Evolutionary conservation across 2,329 filamentous ascomycete species (phyloP), one percentile per base, ranked within the genome.

Genomic region (Cadophora sp.): DNA sequence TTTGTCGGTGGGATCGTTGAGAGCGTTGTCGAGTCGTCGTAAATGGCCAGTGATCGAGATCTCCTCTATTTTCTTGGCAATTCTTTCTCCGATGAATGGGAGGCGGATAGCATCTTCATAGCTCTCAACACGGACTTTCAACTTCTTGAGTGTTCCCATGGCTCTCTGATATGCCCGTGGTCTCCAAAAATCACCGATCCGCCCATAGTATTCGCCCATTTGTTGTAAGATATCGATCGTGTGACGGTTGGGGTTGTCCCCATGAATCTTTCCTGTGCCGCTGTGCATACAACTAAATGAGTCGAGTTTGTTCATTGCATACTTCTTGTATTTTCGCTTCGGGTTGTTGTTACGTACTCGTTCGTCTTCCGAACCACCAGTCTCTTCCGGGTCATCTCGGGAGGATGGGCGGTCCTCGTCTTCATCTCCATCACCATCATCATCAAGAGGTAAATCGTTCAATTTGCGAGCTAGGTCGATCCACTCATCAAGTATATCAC

Each of bases 11-110:
- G 90, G 87, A 56, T 96, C 91, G 3, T 83, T 79, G 64, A 86
- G 85, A 0, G 91, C 87, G 72, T 89, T 87, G 41, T 97, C 91
- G 0, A 97, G 83, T 45, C 90, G 85, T 50, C 85, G 85, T 0
- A 97, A 84, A 30, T 84, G 83, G 73, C 93, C 86, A 0, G 93
- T 97, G 47, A 84, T 83, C 1, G 88, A 92, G 51, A 97, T 97
- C 76, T 97, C 95, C 73, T 96, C 92, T 70, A 98, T 96, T 78
- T 97, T 97, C 30, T 86, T 83, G 0, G 94, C 94, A 1, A 97
- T 81, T 0, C 92, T 85, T 13, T 82, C 74, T 8, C 94, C 94
- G 43, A 97, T 88, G 66, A 84, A 85, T 0, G 88, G 87, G 0
- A 97, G 83, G 1, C 80, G 78, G 13, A 84, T 80, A 0, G 94